Percentiles rank a stretch among this genome's conserved stretches.
These are phyloP conservation scores for Beauveria australis DNA, from an alignment of 2,329 filamentous ascomycete genomes.

Conservation along the genomic window DNA sequence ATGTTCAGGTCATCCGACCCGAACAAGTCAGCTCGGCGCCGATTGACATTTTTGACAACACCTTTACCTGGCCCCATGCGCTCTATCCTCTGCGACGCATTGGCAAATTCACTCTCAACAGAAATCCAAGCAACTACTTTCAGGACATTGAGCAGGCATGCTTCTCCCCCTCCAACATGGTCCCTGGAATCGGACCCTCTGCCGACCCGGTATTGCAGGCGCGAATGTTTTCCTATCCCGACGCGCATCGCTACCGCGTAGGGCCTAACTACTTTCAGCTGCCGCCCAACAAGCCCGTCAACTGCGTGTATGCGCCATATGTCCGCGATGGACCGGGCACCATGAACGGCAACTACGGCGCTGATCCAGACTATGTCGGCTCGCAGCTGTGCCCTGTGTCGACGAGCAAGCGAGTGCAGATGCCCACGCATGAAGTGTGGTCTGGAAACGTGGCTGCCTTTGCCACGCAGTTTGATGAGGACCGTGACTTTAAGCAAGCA, in stretches of 20 bases:
- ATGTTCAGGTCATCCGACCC: slow-evolving; percentile 54
- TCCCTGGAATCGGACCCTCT: slow-evolving; percentile 54
- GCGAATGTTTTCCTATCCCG: slow-evolving; percentile 52
- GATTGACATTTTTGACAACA: slow-evolving; percentile 60
- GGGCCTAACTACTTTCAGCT: slow-evolving; percentile 41
- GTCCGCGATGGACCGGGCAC: slow-evolving; percentile 17
- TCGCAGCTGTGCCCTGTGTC: slow-evolving; percentile 17
- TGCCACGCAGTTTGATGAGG: slow-evolving; percentile 13
- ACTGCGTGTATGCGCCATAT: slow-evolving; percentile 16
- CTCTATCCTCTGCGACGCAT: slow-evolving; percentile 54
- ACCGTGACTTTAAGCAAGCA: slow-evolving; percentile 17
- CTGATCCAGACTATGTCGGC: slow-evolving; percentile 20
- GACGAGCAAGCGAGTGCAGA: not conserved
- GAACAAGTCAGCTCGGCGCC: slow-evolving; percentile 51
- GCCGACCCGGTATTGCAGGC: slow-evolving; percentile 56
- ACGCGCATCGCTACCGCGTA: slow-evolving; percentile 55
- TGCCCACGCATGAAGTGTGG: slow-evolving; percentile 15
- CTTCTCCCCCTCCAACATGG: slow-evolving; percentile 56
- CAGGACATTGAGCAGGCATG: slow-evolving; percentile 60
- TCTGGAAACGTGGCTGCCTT: slow-evolving; percentile 16
- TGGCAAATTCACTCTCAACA: slow-evolving; percentile 56
- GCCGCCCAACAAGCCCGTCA: slow-evolving; percentile 28
- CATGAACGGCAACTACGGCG: slow-evolving; percentile 20
- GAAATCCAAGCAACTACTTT: slow-evolving; percentile 54
- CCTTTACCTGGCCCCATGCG: slow-evolving; percentile 59